phyloP scores from a whole-genome alignment of 1,139 yeast genomes.

The Taphrina communis region DNA sequence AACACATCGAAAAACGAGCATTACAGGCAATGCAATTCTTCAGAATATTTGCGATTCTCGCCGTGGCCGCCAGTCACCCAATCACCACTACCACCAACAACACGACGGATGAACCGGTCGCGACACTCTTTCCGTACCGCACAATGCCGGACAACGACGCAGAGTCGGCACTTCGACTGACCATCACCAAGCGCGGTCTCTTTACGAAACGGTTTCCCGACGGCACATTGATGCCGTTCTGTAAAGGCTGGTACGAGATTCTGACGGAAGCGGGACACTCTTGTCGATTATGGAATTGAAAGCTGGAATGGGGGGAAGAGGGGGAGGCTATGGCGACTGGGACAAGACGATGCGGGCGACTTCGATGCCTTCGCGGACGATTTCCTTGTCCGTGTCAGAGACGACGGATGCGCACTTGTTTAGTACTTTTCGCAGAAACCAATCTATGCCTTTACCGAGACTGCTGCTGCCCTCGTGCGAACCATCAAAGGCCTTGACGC shows the following conservation, averaged over 20 bases:
- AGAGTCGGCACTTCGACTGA: neutral
- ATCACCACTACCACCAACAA: neutral
- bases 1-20: neutral
- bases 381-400: conserved; percentile 59
- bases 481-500: conserved; percentile 55
- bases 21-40: neutral
- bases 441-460: conserved; percentile 73
- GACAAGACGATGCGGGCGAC: conserved; percentile 33
- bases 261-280: conserved; percentile 7
- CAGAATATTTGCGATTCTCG: neutral
- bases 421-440: conserved; percentile 60
- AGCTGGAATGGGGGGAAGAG: too few species aligned
- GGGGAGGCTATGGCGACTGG: too few species aligned
- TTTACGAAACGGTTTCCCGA: neutral
- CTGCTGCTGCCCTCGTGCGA: conserved; percentile 57
- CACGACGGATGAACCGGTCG: neutral
- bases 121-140: conserved; percentile 9
- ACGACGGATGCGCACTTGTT: conserved; percentile 54
- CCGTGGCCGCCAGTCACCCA: neutral
- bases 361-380: conserved; percentile 75
- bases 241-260: neutral
- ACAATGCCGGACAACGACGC: neutral
- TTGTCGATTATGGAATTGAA: conserved; percentile 7
- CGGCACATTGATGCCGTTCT: conserved; percentile 14
- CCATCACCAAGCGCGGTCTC: neutral